Conservation (phyloP, 1,284 basidiomycete genomes). For the Golubevia pallescens region DNA sequence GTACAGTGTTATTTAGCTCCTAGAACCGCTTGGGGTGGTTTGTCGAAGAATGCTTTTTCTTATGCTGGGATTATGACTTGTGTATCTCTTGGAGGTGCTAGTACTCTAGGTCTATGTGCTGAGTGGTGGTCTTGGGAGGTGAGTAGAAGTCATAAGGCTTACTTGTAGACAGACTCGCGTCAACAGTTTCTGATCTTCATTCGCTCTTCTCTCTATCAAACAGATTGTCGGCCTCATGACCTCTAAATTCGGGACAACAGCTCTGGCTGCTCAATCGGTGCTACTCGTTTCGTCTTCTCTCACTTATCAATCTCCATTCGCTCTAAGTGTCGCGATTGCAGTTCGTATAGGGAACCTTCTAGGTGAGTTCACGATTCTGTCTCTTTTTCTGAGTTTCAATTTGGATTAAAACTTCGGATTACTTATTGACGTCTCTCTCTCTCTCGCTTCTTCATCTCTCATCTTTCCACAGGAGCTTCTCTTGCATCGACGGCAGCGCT, state of each 20-base stretch:
- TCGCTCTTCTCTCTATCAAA: no score
- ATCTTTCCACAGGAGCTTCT: not conserved
- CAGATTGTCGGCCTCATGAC: conserved; percentile 46
- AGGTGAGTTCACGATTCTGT: no score
- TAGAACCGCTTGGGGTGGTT: conserved; percentile 81
- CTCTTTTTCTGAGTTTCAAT: no score
- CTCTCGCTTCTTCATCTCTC: conserved; percentile 4
- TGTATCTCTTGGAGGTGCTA: conserved; percentile 40
- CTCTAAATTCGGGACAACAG: conserved; percentile 58
- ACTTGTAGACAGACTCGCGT: no score
- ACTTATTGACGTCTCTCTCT: not conserved
- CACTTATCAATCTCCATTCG: conserved; percentile 83
- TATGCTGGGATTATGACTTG: conserved; percentile 33
- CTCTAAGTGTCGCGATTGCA: conserved; percentile 79
- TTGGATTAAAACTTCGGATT: no score
- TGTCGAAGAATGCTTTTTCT: conserved; percentile 66
- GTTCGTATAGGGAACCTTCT: conserved; percentile 73
- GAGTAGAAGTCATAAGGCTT: conserved; percentile 71
- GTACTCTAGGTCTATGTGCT: conserved; percentile 74
- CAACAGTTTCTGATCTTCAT: no score
- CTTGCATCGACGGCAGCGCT: not conserved
- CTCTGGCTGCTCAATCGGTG: conserved; percentile 73
- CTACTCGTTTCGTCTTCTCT: conserved; percentile 75
- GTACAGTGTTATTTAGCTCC: conserved; percentile 70
- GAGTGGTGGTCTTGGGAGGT: conserved; percentile 96